Evolutionary conservation across 768 basidiomycete genomes (phyloP).

Genomic region (Agaricus subrufescens): DNA sequence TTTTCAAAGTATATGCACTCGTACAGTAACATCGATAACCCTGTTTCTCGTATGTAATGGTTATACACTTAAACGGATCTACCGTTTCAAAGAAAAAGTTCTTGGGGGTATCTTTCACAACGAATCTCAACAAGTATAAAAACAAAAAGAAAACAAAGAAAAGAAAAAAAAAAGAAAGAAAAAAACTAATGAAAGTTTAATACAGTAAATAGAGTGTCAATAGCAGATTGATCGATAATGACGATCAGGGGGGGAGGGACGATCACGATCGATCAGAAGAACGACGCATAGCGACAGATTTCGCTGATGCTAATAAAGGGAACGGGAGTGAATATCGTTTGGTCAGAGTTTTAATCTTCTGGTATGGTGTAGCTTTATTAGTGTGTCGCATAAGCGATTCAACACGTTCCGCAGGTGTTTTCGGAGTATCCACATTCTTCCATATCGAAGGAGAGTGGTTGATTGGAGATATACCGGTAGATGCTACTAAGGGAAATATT

Average conservation of each 20-base stretch:
- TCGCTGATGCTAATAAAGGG: constrained; percentile 27
- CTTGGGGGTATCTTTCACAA: too few species aligned
- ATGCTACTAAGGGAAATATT: neutral
- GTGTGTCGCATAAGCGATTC: constrained; percentile 23
- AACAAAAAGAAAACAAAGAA: too few species aligned
- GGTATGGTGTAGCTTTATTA: constrained; percentile 27
- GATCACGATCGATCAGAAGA: constrained; percentile 7
- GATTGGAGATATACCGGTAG: neutral
- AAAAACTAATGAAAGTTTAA: too few species aligned
- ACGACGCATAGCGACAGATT: constrained; percentile 5
- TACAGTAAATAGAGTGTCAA: too few species aligned
- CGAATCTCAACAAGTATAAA: too few species aligned
- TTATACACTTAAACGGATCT: too few species aligned
- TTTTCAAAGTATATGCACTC: too few species aligned
- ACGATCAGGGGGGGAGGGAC: neutral
- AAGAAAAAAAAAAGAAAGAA: too few species aligned
- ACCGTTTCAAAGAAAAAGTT: too few species aligned
- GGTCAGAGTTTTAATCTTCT: constrained; percentile 37
- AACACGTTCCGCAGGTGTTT: constrained; percentile 27
- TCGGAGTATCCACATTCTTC: constrained; percentile 39
- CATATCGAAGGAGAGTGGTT: constrained; percentile 43
- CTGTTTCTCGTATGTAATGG: too few species aligned
- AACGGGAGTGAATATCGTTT: constrained; percentile 48
- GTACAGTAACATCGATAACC: too few species aligned
- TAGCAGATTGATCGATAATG: neutral